phyloP scores from a whole-genome alignment of 768 basidiomycete genomes.

The Hydnum rufescens region DNA sequence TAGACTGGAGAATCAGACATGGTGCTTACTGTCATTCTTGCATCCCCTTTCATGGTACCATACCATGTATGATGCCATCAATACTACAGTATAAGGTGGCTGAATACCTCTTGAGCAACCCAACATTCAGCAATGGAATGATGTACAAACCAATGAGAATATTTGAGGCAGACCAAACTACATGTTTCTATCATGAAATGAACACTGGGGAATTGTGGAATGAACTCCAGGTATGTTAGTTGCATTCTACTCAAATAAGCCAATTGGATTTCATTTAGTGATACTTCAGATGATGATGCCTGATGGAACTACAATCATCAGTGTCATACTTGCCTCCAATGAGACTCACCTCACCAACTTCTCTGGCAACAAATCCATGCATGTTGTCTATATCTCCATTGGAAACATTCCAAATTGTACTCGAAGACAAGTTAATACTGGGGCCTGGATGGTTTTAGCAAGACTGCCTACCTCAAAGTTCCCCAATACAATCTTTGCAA shows the following conservation, averaged over 20 bases:
- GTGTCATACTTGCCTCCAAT: constrained; percentile 28
- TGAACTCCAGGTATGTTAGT: background rate
- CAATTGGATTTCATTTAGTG: background rate
- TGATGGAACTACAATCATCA: constrained; percentile 19
- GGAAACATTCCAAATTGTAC: constrained; percentile 26
- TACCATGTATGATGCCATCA: too few species aligned
- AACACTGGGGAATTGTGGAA: background rate
- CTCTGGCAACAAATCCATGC: too few species aligned
- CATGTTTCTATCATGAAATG: background rate
- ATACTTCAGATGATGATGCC: constrained; percentile 6
- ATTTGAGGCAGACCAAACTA: background rate
- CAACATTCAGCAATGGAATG: background rate
- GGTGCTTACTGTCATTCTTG: too few species aligned
- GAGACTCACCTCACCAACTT: too few species aligned
- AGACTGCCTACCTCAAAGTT: constrained; percentile 24
- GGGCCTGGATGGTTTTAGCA: constrained; percentile 21
- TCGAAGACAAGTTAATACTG: constrained; percentile 19
- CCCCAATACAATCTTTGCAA: constrained; percentile 14
- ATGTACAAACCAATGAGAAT: background rate
- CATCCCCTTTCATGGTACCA: too few species aligned
- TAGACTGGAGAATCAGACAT: too few species aligned
- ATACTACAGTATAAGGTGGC: too few species aligned
- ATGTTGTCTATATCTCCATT: constrained; percentile 25
- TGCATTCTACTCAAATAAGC: background rate
- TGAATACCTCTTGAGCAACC: constrained; percentile 1